Evolutionary conservation across 768 basidiomycete species (phyloP).

Genomic region (Boletus edulis): DNA sequence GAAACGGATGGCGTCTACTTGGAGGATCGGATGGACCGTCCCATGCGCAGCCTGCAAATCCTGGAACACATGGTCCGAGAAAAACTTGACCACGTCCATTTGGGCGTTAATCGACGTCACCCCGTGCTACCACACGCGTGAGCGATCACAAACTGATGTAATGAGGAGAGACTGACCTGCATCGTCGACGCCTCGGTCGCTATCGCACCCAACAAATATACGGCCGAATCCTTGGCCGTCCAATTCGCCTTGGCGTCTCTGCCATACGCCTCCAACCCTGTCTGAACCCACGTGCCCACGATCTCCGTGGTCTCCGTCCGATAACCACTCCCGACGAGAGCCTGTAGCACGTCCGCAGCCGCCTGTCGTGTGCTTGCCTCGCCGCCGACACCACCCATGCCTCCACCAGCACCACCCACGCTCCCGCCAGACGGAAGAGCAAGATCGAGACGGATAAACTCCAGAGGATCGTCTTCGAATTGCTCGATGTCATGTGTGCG

Average conservation of each 20-base stretch:
- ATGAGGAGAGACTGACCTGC: constrained; percentile 50
- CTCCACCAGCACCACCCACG: constrained; percentile 38
- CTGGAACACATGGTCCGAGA: constrained; percentile 85
- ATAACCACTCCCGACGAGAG: constrained; percentile 76
- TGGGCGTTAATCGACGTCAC: constrained; percentile 91
- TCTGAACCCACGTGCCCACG: constrained; percentile 79
- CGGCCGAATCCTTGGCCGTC: constrained; percentile 92
- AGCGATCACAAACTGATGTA: neutral
- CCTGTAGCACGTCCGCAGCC: constrained; percentile 93
- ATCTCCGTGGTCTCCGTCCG: constrained; percentile 87
- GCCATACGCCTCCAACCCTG: constrained; percentile 68
- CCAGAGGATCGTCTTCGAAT: constrained; percentile 96
- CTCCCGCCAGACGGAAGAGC: constrained; percentile 52
- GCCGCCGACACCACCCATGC: constrained; percentile 36
- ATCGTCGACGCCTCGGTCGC: constrained; percentile 87
- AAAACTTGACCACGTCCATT: constrained; percentile 94
- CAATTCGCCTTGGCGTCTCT: constrained; percentile 63
- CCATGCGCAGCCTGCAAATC: constrained; percentile 75
- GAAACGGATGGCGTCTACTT: constrained; percentile 96
- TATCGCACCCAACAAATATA: constrained; percentile 91
- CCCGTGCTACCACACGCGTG: constrained; percentile 56
- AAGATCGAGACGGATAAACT: constrained; percentile 88
- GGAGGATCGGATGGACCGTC: constrained; percentile 82
- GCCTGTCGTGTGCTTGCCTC: constrained; percentile 89
- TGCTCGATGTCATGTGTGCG: constrained; percentile 90